phyloP scores from a whole-genome alignment of 2,329 filamentous ascomycete species.

The Calonectria henricotiae region DNA sequence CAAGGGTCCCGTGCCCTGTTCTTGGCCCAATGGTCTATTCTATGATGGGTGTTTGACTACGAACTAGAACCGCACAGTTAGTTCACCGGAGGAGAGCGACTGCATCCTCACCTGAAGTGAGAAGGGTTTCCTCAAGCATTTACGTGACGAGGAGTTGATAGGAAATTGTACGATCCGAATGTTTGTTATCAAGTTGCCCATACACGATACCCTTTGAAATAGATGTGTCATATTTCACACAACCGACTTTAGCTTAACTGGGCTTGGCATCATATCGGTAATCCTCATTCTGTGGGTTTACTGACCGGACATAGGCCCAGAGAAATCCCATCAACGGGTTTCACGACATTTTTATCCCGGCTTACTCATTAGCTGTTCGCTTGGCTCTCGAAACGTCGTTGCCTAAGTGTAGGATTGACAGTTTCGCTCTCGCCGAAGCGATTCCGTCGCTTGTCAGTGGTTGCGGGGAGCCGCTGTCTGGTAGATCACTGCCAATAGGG shows the following conservation, averaged over 20 bases:
- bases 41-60: slow-evolving; percentile 24
- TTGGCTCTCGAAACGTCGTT: slow-evolving; percentile 20
- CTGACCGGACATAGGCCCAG: neutral
- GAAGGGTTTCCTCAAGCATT: slow-evolving; percentile 22
- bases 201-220: slow-evolving; percentile 10
- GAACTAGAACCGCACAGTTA: slow-evolving; percentile 26
- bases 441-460: slow-evolving; percentile 44
- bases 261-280: slow-evolving; percentile 32
- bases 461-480: slow-evolving; percentile 41
- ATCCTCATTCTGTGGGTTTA: too few species aligned
- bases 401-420: slow-evolving; percentile 47
- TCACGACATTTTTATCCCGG: slow-evolving; percentile 27
- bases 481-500: slow-evolving; percentile 49
- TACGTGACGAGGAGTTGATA: slow-evolving; percentile 30
- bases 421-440: slow-evolving; percentile 48
- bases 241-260: slow-evolving; percentile 11
- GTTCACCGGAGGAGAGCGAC: slow-evolving; percentile 25
- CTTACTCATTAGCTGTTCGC: slow-evolving; percentile 5
- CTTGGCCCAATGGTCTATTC: slow-evolving; percentile 21
- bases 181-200: slow-evolving; percentile 7
- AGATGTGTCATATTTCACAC: slow-evolving; percentile 18
- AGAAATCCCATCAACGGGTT: slow-evolving; percentile 24
- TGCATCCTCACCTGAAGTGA: slow-evolving; percentile 16
- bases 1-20: slow-evolving; percentile 30
- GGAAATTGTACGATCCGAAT: slow-evolving; percentile 12